phyloP scores from a whole-genome alignment of 139 green algal species.

The Picochlorum sp. region DNA sequence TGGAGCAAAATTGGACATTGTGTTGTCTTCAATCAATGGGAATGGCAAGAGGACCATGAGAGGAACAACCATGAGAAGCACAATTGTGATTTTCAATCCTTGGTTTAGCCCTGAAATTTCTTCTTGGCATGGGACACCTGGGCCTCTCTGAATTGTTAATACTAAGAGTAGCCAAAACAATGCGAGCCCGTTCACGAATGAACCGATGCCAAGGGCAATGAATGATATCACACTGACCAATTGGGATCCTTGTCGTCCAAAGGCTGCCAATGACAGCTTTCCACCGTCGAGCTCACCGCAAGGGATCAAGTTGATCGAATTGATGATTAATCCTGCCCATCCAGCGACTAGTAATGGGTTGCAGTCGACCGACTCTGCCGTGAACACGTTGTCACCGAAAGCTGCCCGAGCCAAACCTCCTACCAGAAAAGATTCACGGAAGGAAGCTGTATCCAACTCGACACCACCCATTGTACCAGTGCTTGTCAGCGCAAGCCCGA shows the following conservation, averaged over 20 bases:
- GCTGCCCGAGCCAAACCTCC: constrained; percentile 24
- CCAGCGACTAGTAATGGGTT: constrained; percentile 63
- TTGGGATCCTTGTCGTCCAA: constrained; percentile 19
- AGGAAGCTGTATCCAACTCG: constrained; percentile 47
- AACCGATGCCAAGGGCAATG: constrained; percentile 45
- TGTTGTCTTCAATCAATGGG: constrained; percentile 17
- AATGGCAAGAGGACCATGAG: constrained; percentile 64
- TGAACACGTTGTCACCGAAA: constrained; percentile 35
- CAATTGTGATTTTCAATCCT: constrained; percentile 6
- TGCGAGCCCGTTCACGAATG: constrained; percentile 46
- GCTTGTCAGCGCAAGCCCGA: constrained; percentile 43
- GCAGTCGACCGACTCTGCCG: constrained; percentile 12
- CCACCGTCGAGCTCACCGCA: constrained; percentile 68
- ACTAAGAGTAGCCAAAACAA: constrained; percentile 76
- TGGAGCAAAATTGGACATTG: not conserved
- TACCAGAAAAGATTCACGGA: constrained; percentile 46
- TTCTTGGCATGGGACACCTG: constrained; percentile 47
- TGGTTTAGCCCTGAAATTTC: constrained; percentile 23
- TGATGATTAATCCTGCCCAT: constrained; percentile 64
- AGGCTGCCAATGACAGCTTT: constrained; percentile 45
- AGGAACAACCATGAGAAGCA: constrained; percentile 42
- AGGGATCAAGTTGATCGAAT: constrained; percentile 54
- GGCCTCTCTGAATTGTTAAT: constrained; percentile 63
- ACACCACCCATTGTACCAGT: constrained; percentile 33
- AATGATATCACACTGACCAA: constrained; percentile 43